phyloP scores from a whole-genome alignment of 2,329 filamentous ascomycete species.

The Neoarthrinium moseri region DNA sequence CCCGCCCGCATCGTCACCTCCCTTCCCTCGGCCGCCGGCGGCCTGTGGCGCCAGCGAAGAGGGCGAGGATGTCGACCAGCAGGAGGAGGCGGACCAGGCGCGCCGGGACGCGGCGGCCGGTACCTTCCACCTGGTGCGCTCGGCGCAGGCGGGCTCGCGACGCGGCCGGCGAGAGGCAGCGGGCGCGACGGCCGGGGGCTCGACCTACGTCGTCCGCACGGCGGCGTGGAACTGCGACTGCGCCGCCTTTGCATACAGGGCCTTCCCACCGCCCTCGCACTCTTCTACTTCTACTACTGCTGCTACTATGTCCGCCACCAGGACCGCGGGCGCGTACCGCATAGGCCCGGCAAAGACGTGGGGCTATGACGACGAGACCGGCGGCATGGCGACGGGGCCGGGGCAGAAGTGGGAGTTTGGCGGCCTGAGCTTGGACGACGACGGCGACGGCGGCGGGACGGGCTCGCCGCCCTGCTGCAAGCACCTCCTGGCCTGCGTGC shows the following conservation, averaged over 20 bases:
- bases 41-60: not conserved
- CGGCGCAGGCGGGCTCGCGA: conserved; percentile 40
- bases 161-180: conserved; percentile 24
- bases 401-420: conserved; percentile 27
- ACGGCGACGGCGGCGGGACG: not conserved
- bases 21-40: conserved; percentile 1
- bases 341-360: not conserved
- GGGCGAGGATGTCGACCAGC: not conserved
- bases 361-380: conserved; percentile 11
- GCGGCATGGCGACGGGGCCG: not conserved
- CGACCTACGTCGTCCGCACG: conserved; percentile 69
- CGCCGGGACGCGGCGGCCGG: conserved; percentile 12
- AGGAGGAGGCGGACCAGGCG: conserved; percentile 5
- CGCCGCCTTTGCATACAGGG: conserved; percentile 75
- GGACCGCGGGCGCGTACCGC: conserved; percentile 7
- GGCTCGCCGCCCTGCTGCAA: conserved; percentile 66
- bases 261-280: conserved; percentile 50
- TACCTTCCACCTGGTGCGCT: conserved; percentile 63
- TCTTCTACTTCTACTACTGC: not conserved
- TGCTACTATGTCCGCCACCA: too few relatives aligned
- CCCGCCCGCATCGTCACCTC: not conserved
- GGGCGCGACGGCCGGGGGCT: conserved; percentile 22
- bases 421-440: conserved; percentile 32
- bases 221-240: conserved; percentile 86
- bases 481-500: conserved; percentile 80